Percentiles rank a stretch among this genome's conserved stretches.
Conservation (phyloP, 768 basidiomycete species). For the Amanita fuliginea region DNA sequence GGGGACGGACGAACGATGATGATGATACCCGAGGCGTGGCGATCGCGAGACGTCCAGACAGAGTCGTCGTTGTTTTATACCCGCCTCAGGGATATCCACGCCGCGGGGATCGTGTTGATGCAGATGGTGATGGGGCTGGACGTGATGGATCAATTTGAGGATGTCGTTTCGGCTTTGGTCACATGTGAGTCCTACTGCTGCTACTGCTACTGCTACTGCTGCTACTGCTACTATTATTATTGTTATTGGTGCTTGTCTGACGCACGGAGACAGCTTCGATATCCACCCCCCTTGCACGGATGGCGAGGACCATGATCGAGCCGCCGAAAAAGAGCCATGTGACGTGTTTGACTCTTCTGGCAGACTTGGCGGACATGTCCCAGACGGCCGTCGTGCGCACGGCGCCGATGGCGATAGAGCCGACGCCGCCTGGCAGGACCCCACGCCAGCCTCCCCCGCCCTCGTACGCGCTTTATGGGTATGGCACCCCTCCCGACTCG, state of each 20-base stretch:
- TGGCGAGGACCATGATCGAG: conserved; percentile 50
- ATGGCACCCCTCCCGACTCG: conserved; percentile 44
- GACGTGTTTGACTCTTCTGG: conserved; percentile 46
- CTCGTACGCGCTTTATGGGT: conserved; percentile 10
- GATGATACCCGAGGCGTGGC: conserved; percentile 35
- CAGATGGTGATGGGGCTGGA: conserved; percentile 82
- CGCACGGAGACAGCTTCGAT: neutral
- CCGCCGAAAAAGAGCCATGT: conserved; percentile 44
- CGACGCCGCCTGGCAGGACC: too few species aligned
- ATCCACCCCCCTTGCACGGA: conserved; percentile 35
- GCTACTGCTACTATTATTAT: too few species aligned
- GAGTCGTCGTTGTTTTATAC: conserved; percentile 69
- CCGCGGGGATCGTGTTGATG: conserved; percentile 64
- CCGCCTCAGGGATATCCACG: conserved; percentile 71
- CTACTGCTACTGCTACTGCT: too few species aligned
- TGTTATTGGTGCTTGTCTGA: too few species aligned
- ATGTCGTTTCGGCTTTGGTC: conserved; percentile 46
- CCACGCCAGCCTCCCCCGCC: conserved; percentile 16
- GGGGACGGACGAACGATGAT: too few species aligned
- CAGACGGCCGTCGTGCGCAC: conserved; percentile 6
- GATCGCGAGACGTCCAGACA: conserved; percentile 65
- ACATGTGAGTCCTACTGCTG: conserved; percentile 47
- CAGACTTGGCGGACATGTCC: conserved; percentile 39
- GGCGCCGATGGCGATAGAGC: conserved; percentile 7
- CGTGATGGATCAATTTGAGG: conserved; percentile 43